Evolutionary conservation across 1,284 basidiomycete species (phyloP).

Genomic region (Fomitopsis pinicola): DNA sequence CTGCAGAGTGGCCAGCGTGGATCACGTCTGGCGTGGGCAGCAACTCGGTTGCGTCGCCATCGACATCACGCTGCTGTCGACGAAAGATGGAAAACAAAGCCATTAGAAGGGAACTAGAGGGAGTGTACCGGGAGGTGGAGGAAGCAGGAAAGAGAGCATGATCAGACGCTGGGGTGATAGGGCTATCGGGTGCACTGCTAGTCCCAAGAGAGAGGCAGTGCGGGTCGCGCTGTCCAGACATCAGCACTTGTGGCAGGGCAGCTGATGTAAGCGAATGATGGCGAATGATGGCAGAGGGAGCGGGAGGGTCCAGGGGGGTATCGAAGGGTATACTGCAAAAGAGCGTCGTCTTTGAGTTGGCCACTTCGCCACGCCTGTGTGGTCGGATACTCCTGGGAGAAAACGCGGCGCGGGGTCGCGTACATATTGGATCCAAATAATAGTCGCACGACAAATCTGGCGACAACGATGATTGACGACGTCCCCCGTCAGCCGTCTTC

Average conservation of each 20-base stretch:
- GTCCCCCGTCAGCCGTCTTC: neutral
- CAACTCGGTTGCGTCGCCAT: constrained; percentile 6
- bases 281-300: neutral
- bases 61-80: neutral
- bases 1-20: neutral
- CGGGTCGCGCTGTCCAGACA: neutral
- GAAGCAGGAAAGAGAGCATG: neutral
- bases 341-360: constrained; percentile 1
- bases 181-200: neutral
- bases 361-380: neutral
- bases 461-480: neutral
- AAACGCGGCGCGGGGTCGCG: constrained; percentile 1
- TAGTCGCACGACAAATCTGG: neutral
- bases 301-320: neutral
- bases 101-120: constrained; percentile 7
- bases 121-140: neutral
- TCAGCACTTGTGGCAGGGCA: neutral
- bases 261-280: neutral
- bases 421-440: neutral
- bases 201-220: neutral
- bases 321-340: neutral
- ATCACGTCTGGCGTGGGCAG: constrained; percentile 3
- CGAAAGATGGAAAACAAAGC: constrained; percentile 2
- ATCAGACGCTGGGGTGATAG: neutral
- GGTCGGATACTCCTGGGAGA: neutral